These are phyloP conservation scores for Trichosporon sp. DNA, from an alignment of 1,284 basidiomycete genomes.

Conservation along the genomic window DNA sequence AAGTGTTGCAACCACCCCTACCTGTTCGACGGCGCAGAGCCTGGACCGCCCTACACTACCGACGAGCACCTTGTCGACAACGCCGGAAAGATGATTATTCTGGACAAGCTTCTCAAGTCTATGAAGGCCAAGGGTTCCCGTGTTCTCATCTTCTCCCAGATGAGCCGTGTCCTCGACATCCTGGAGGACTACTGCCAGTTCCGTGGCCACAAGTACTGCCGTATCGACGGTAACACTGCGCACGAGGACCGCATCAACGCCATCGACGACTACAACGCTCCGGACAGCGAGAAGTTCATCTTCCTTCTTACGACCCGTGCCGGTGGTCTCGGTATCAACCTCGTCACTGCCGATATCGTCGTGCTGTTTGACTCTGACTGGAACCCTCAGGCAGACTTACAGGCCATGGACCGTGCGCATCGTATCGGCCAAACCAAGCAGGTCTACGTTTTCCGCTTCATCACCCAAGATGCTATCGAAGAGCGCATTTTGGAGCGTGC, in stretches of 20 bases:
- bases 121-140: constrained; percentile 94
- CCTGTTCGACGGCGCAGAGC: constrained; percentile 87
- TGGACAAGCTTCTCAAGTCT: constrained; percentile 85
- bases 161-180: constrained; percentile 95
- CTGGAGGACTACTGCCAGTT: constrained; percentile 97
- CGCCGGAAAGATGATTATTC: constrained; percentile 95
- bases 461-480: constrained; percentile 94
- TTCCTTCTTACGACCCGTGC: constrained; percentile 97
- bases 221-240: constrained; percentile 92
- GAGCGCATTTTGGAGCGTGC: constrained; percentile 96
- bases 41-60: constrained; percentile 96
- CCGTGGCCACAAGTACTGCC: constrained; percentile 87
- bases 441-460: constrained; percentile 96
- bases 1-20: constrained; percentile 65
- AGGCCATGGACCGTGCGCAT: constrained; percentile 99
- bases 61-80: constrained; percentile 96
- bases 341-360: constrained; percentile 93
- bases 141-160: constrained; percentile 96
- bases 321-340: constrained; percentile 97
- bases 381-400: constrained; percentile 98
- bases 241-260: constrained; percentile 94
- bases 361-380: constrained; percentile 98
- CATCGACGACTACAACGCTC: constrained; percentile 98
- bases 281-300: constrained; percentile 92
- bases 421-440: constrained; percentile 99